A percentile compares a stretch with the other conserved stretches of the same genome.
These are phyloP conservation scores for Vickermania spadyakhi DNA, from an alignment of 208 protist genomes.

Conservation along the genomic window DNA sequence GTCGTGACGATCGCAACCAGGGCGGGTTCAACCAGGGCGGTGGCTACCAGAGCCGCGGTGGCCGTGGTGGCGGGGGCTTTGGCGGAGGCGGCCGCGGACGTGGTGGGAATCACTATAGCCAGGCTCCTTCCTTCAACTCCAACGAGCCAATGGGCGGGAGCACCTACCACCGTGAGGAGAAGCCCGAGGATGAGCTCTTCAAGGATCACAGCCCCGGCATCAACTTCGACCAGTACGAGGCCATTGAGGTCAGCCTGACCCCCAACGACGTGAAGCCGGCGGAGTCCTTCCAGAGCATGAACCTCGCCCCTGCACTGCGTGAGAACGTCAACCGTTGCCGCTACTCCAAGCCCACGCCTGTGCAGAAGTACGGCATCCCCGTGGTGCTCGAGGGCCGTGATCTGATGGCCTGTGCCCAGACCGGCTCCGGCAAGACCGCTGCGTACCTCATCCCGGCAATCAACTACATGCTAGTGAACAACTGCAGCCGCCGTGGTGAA, in stretches of 20 bases:
- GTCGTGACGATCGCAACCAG: slow-evolving; percentile 3
- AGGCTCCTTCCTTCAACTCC: slow-evolving; percentile 13
- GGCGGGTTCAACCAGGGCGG: not conserved
- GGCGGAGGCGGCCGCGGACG: slow-evolving; percentile 15
- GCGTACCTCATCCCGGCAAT: slow-evolving; percentile 98
- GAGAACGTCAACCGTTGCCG: slow-evolving; percentile 92
- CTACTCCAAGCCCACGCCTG: slow-evolving; percentile 97
- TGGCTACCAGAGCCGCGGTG: slow-evolving; percentile 12
- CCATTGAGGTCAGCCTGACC: slow-evolving; percentile 78
- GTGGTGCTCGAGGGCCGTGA: slow-evolving; percentile 90
- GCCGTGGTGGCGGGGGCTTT: slow-evolving; percentile 16
- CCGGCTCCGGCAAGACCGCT: slow-evolving; percentile 98
- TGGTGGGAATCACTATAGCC: slow-evolving; percentile 4
- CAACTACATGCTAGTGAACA: slow-evolving; percentile 78
- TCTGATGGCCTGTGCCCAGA: slow-evolving; percentile 99
- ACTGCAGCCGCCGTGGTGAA: slow-evolving; percentile 33
- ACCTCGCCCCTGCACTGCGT: slow-evolving; percentile 77
- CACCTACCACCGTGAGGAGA: slow-evolving; percentile 78
- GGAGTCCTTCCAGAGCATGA: slow-evolving; percentile 78
- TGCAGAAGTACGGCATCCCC: slow-evolving; percentile 98
- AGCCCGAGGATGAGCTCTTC: slow-evolving; percentile 86
- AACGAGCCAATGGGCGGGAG: slow-evolving; percentile 12
- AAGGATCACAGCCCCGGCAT: slow-evolving; percentile 88
- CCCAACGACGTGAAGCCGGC: slow-evolving; percentile 71
- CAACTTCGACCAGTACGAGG: slow-evolving; percentile 90